These are phyloP conservation scores for Metschnikowia proteae DNA, from an alignment of 805 yeast genomes.

Conservation along the genomic window DNA sequence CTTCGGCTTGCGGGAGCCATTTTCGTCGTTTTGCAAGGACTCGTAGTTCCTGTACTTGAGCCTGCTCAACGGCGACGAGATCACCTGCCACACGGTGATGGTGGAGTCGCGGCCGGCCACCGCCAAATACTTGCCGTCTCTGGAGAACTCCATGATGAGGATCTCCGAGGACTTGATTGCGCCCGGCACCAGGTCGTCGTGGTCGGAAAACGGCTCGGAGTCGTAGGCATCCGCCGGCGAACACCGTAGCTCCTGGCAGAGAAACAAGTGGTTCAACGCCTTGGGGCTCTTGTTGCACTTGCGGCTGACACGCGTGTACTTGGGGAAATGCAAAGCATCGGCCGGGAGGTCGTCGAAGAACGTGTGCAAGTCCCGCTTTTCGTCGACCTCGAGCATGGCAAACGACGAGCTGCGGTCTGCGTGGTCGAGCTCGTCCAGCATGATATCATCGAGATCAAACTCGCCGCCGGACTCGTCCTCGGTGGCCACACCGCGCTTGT, in stretches of 20 bases:
- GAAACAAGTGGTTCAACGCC: conserved; percentile 49
- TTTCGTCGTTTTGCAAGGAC: conserved; percentile 14
- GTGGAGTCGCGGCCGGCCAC: conserved; percentile 75
- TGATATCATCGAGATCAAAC: conserved; percentile 13
- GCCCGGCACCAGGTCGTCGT: conserved; percentile 2
- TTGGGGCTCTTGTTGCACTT: conserved; percentile 45
- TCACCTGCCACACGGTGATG: conserved; percentile 75
- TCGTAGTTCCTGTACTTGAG: conserved; percentile 36
- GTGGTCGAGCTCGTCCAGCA: conserved; percentile 17
- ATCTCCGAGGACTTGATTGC: conserved; percentile 41
- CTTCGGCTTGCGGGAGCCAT: conserved; percentile 12
- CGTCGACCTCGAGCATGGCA: conserved; percentile 14
- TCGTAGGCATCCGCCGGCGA: background rate
- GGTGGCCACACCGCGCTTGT: background rate
- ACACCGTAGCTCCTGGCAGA: conserved; percentile 54
- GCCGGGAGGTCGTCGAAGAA: conserved; percentile 30
- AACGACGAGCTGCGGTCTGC: conserved; percentile 17
- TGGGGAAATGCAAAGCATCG: conserved; percentile 49
- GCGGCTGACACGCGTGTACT: conserved; percentile 48
- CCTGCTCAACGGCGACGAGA: conserved; percentile 68
- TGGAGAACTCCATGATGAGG: conserved; percentile 71
- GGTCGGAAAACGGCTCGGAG: conserved; percentile 25
- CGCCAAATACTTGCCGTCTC: conserved; percentile 80
- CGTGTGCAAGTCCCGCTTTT: conserved; percentile 12
- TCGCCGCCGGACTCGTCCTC: conserved; percentile 14